phyloP scores from a whole-genome alignment of 768 basidiomycete species.

The Lactarius tabidus region DNA sequence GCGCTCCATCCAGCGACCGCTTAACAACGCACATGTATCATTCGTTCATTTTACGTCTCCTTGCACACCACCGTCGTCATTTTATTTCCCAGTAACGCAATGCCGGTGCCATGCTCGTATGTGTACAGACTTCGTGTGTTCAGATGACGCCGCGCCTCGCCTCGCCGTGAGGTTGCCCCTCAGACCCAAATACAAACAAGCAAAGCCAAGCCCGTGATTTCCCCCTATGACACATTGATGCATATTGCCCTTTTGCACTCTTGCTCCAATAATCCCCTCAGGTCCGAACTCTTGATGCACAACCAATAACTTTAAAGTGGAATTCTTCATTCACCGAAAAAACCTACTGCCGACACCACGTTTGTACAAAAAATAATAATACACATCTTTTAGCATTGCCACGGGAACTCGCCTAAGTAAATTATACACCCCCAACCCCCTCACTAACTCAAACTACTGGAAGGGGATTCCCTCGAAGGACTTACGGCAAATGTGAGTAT shows the following conservation, averaged over 20 bases:
- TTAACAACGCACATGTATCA: background rate
- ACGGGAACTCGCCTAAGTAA: background rate
- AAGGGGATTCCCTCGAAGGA: background rate
- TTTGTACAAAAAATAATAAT: background rate
- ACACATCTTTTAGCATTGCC: background rate
- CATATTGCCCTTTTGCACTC: background rate
- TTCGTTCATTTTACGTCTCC: constrained; percentile 7
- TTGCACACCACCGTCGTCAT: constrained; percentile 2
- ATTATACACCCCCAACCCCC: background rate
- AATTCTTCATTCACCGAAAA: background rate
- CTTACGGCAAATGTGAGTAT: background rate
- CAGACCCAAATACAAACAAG: constrained; percentile 1
- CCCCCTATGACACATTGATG: background rate
- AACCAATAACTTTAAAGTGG: background rate
- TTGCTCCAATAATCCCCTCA: background rate
- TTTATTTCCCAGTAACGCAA: constrained; percentile 2
- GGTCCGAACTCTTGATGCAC: background rate
- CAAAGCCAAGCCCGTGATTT: background rate
- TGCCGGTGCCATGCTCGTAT: background rate
- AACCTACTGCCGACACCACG: background rate
- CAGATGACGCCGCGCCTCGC: constrained; percentile 12
- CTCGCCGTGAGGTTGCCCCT: constrained; percentile 6
- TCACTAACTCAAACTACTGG: background rate
- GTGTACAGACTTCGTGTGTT: background rate
- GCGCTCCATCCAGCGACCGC: background rate